phyloP scores from a whole-genome alignment of 345 rosid species.

The Dovyalis caffra region DNA sequence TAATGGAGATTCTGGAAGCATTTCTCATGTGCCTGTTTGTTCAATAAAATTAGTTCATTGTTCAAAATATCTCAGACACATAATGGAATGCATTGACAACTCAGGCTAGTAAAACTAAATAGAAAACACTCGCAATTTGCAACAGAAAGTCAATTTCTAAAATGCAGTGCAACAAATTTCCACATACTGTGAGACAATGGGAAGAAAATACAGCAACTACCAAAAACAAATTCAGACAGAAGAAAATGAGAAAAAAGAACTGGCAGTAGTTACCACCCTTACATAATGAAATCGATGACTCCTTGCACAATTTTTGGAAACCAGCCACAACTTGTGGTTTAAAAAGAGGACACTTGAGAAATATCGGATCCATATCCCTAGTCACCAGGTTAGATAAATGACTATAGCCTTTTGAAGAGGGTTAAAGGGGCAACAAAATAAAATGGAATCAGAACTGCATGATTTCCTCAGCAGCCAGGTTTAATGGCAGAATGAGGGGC shows the following conservation, averaged over 20 bases:
- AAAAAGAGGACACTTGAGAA: no score
- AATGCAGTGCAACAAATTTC: no score
- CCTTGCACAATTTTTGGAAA: no score
- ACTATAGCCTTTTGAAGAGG: neutral
- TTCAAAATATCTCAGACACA: neutral
- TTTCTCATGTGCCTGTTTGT: conserved; percentile 80
- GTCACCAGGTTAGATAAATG: no score
- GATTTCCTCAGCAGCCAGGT: neutral
- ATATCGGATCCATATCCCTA: no score
- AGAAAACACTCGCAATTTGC: neutral
- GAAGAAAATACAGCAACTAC: no score
- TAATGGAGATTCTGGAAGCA: conserved; percentile 94
- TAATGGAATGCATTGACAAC: neutral
- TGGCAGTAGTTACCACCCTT: no score
- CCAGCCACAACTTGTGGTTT: no score
- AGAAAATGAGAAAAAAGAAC: no score
- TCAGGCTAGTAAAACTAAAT: neutral
- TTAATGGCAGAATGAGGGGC: neutral
- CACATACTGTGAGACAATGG: no score
- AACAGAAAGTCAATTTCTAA: neutral
- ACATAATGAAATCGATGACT: no score
- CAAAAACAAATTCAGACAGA: no score
- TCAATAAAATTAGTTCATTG: neutral
- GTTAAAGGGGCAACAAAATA: neutral
- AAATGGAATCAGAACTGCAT: neutral